Evolutionary conservation across 2,329 filamentous ascomycete species (phyloP).

Genomic region (Cordyceps cateniannulata): DNA sequence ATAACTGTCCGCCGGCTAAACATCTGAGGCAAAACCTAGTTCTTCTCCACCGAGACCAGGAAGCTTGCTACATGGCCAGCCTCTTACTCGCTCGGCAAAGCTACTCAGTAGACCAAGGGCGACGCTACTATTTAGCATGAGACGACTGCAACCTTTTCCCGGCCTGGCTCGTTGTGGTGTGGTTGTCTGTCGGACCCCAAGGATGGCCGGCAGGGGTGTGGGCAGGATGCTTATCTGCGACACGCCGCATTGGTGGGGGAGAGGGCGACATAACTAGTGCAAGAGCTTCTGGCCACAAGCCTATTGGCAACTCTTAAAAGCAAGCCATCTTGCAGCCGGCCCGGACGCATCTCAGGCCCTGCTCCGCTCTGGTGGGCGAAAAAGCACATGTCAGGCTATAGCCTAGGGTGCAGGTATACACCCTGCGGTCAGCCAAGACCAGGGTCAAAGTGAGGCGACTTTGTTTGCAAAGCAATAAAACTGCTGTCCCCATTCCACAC

Average conservation of each 20-base stretch:
- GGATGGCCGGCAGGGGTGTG: not conserved
- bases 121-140: not conserved
- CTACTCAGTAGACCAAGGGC: too few relatives aligned
- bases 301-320: not conserved
- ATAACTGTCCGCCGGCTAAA: not conserved
- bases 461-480: not conserved
- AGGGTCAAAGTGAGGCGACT: slow-evolving; percentile 12
- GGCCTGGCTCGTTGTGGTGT: not conserved
- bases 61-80: slow-evolving; percentile 2
- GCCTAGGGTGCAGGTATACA: too few relatives aligned
- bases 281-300: too few relatives aligned
- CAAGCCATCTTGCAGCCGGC: slow-evolving; percentile 3
- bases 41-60: not conserved
- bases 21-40: not conserved
- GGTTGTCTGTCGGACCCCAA: not conserved
- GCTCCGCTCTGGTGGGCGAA: not conserved
- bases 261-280: not conserved
- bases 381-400: slow-evolving; percentile 22
- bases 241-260: slow-evolving; percentile 11
- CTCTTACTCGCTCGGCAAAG: slow-evolving; percentile 4
- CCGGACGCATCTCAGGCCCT: slow-evolving; percentile 6
- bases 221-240: slow-evolving; percentile 12
- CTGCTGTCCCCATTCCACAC: not conserved
- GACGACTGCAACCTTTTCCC: not conserved
- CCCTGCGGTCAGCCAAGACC: slow-evolving; percentile 16